Percentiles rank a stretch among this genome's conserved stretches.
Evolutionary conservation across 2,329 filamentous ascomycete genomes (phyloP).

Genomic region (Colletotrichum sp.): DNA sequence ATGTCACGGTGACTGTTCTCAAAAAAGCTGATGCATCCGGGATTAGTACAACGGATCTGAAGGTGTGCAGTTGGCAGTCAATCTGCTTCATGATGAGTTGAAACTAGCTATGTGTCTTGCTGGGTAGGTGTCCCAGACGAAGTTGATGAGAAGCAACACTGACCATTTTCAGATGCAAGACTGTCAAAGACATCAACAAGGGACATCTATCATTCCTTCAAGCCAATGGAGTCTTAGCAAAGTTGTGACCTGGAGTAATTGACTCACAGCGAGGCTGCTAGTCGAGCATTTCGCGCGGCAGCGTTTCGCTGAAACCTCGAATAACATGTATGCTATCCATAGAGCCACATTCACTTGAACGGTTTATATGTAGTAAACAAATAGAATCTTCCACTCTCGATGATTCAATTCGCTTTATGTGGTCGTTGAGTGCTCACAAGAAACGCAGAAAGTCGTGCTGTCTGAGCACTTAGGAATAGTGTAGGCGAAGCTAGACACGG

Average conservation of each 20-base stretch:
- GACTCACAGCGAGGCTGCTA: not conserved
- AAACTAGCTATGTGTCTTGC: not conserved
- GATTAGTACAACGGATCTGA: not conserved
- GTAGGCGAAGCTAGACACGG: not conserved
- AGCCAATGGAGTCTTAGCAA: not conserved
- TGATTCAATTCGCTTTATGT: not conserved
- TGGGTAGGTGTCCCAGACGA: not conserved
- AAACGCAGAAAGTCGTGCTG: not conserved
- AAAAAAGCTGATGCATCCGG: rapidly evolving
- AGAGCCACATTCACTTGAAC: not conserved
- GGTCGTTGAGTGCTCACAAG: not conserved
- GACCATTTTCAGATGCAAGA: not conserved
- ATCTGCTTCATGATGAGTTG: not conserved
- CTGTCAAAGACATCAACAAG: not conserved
- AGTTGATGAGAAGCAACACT: not conserved
- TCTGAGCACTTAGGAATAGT: rapidly evolving
- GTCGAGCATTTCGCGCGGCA: rapidly evolving
- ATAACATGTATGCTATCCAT: rapidly evolving
- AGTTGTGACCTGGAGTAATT: not conserved
- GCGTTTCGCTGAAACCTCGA: not conserved
- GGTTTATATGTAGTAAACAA: not conserved
- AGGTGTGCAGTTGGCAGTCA: not conserved
- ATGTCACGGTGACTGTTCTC: not conserved
- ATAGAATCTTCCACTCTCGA: not conserved
- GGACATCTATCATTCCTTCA: not conserved